Percentiles rank a stretch among this genome's conserved stretches.
phyloP scores from a whole-genome alignment of 176 grass and related monocot genomes.

The Calamus simplicifolius region DNA sequence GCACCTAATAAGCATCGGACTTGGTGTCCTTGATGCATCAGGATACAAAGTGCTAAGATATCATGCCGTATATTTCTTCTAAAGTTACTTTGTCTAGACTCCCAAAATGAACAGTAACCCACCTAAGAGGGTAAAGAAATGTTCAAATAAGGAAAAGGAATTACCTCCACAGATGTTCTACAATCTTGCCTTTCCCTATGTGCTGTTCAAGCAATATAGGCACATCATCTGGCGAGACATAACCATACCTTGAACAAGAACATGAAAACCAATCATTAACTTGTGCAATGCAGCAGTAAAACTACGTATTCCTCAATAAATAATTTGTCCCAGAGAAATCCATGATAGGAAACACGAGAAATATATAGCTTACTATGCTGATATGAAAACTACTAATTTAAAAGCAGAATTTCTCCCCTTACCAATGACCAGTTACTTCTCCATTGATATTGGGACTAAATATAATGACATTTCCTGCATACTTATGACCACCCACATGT shows the following conservation, averaged over 20 bases:
- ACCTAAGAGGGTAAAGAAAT: background rate
- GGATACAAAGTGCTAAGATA: too few species aligned
- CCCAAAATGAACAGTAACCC: background rate
- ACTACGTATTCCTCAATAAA: too few species aligned
- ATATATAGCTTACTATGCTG: background rate
- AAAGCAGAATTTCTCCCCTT: background rate
- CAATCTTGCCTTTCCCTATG: slow-evolving; percentile 16
- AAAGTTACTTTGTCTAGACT: too few species aligned
- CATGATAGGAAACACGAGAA: background rate
- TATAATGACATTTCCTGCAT: slow-evolving; percentile 26
- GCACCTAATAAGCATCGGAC: too few species aligned
- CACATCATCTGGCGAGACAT: slow-evolving; percentile 22
- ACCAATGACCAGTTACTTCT: slow-evolving; percentile 22
- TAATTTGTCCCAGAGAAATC: background rate
- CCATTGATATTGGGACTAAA: slow-evolving; percentile 19
- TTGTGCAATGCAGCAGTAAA: background rate
- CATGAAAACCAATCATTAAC: background rate
- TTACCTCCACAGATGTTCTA: slow-evolving; percentile 21
- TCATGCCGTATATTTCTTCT: too few species aligned
- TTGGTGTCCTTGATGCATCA: too few species aligned
- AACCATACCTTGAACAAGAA: slow-evolving; percentile 22
- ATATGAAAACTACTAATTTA: too few species aligned
- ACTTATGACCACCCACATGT: slow-evolving; percentile 26
- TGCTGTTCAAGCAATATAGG: slow-evolving; percentile 20
- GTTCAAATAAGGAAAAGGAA: too few species aligned